phyloP scores from a whole-genome alignment of 352 stramenopile species.

The Peronospora destructor region DNA sequence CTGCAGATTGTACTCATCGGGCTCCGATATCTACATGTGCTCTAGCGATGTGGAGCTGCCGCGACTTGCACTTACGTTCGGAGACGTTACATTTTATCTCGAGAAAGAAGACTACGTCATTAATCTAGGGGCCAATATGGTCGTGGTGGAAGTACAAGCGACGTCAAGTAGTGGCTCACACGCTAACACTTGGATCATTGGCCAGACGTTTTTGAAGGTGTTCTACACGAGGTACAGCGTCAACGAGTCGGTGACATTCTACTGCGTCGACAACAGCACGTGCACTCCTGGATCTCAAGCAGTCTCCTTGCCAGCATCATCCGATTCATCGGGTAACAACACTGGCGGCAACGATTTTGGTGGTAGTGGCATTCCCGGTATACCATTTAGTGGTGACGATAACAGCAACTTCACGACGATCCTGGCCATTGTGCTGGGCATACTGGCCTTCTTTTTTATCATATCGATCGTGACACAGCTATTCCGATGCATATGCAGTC shows the following conservation, averaged over 20 bases:
- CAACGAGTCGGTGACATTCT: constrained; percentile 55
- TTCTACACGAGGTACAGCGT: constrained; percentile 72
- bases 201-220: constrained; percentile 67
- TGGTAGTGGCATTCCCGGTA: constrained; percentile 17
- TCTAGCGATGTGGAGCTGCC: constrained; percentile 38
- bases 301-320: constrained; percentile 25
- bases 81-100: constrained; percentile 52
- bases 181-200: constrained; percentile 64
- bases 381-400: constrained; percentile 10
- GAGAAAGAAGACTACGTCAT: constrained; percentile 55
- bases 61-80: constrained; percentile 46
- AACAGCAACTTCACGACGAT: constrained; percentile 30
- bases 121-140: constrained; percentile 21
- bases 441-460: constrained; percentile 36
- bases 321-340: constrained; percentile 25
- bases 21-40: constrained; percentile 52
- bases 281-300: constrained; percentile 29
- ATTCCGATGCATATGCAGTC: constrained; percentile 24
- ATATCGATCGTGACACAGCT: constrained; percentile 27
- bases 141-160: constrained; percentile 39
- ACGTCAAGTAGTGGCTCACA: constrained; percentile 31
- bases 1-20: constrained; percentile 30
- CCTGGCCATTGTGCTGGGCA: constrained; percentile 30
- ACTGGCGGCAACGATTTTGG: constrained; percentile 24
- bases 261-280: constrained; percentile 47